phyloP scores from a whole-genome alignment of 768 basidiomycete species.

The Tricholoma bakamatsutake region DNA sequence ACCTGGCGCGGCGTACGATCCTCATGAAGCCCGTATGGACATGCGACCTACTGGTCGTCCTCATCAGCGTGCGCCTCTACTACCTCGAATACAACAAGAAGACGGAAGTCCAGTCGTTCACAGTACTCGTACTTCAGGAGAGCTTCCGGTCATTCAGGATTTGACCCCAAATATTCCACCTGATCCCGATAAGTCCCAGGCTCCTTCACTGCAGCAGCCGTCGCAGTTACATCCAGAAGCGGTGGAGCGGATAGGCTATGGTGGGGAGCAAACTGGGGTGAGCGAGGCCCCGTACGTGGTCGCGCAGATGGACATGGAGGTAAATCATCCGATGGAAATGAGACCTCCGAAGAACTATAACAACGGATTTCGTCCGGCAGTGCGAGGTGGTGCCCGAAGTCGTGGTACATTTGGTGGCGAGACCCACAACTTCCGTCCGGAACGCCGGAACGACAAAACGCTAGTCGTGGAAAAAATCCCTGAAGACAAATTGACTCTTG shows the following conservation, averaged over 20 bases:
- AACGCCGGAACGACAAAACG: conserved; percentile 67
- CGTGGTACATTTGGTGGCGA: conserved; percentile 58
- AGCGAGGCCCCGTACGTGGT: conserved; percentile 18
- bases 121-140: conserved; percentile 48
- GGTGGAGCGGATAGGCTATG: conserved; percentile 10
- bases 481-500: conserved; percentile 70
- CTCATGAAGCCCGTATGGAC: conserved; percentile 75
- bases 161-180: conserved; percentile 54
- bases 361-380: conserved; percentile 22
- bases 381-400: conserved; percentile 32
- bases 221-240: conserved; percentile 5
- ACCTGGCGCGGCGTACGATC: conserved; percentile 59
- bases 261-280: conserved; percentile 22
- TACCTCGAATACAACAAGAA: conserved; percentile 52
- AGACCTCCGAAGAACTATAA: conserved; percentile 24
- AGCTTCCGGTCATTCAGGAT: conserved; percentile 81
- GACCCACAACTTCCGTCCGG: conserved; percentile 59
- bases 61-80: conserved; percentile 49
- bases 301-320: conserved; percentile 26
- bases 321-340: conserved; percentile 26
- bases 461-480: conserved; percentile 95
- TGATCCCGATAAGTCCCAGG: conserved; percentile 21
- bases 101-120: conserved; percentile 37
- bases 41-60: conserved; percentile 51
- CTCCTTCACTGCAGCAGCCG: conserved; percentile 13